These are phyloP conservation scores for Sinapis alba DNA, from an alignment of 441 rosid genomes.

Conservation along the genomic window DNA sequence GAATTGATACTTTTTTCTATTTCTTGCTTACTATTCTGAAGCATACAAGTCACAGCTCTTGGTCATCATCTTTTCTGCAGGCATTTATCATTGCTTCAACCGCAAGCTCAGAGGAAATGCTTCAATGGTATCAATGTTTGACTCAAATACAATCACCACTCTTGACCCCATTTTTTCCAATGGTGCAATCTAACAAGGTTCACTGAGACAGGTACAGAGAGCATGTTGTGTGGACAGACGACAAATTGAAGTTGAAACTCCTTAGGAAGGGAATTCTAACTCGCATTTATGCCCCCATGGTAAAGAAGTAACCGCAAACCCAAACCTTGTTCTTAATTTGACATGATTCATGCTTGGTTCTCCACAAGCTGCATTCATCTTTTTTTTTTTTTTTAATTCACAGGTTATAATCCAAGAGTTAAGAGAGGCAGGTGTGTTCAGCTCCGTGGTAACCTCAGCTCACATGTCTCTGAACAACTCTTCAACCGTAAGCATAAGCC, in stretches of 20 bases:
- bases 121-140: constrained; percentile 57
- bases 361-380: constrained; percentile 3
- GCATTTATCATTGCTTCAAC: constrained; percentile 97
- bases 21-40: background rate
- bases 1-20: background rate
- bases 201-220: constrained; percentile 67
- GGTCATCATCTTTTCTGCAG: constrained; percentile 44
- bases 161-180: background rate
- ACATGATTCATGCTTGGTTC: constrained; percentile 5
- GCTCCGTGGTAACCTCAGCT: constrained; percentile 58
- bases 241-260: constrained; percentile 60
- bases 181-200: constrained; percentile 18
- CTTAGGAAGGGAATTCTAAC: constrained; percentile 76
- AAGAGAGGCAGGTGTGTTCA: constrained; percentile 73
- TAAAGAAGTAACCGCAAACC: constrained; percentile 36
- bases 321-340: background rate
- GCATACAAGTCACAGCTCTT: constrained; percentile 8
- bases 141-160: background rate
- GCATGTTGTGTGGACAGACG: constrained; percentile 78
- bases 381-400: background rate
- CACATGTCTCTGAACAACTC: constrained; percentile 46
- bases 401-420: constrained; percentile 83
- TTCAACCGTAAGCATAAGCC: constrained; percentile 23
- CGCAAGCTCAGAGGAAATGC: constrained; percentile 90
- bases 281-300: constrained; percentile 84